Evolutionary conservation across 1,284 basidiomycete species (phyloP), one percentile per base, ranked within the genome.

Genomic region (Rhodotorula sp.): DNA sequence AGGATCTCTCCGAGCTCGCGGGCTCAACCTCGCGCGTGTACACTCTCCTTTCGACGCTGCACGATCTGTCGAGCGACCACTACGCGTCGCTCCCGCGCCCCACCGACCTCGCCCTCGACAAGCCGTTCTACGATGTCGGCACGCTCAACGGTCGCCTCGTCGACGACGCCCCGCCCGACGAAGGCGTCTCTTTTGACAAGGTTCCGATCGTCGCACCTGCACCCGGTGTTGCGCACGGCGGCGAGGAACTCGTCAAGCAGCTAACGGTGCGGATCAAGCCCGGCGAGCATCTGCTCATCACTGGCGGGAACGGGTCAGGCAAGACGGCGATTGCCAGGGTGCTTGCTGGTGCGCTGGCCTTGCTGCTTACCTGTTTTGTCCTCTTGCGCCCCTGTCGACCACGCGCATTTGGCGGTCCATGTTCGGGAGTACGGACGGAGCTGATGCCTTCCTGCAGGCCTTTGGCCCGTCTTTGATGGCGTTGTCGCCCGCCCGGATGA

Each of bases 251-350:
- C 41, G 89, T 97, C 48, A 86, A 86, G 69, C 87, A 90, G 67
- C 85, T 97, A 41, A 88, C 86, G 61, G 81, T 97, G 25, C 82
- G 83, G n/a, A 85, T 97, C 66, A 85, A 85, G 64, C 85, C 88
- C 22, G 91, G 92, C 10, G 91, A 97, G 81, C 95, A 97, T 80
- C 84, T 96, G 9, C 90, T 97, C 87, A 93, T 98, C 79, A 96
- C 93, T 0, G 95, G 95, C 1, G 90, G 91, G n/a, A 80, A 80
- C 61, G 77, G 77, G 8, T 69, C 96, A 2, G 96, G 96, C 0
- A 98, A 99, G 84, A 96, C 94, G 0, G 89, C 92, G 10, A 88
- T 98, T 44, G 94, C 94, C 1, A 86, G 95, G 17, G 91, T 99
- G 15, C 84, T 97, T 8, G 93, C 69, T 1, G 70, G 69, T 66